Conservation (phyloP, 2,329 filamentous ascomycete species). For the Cladophialophora bantiana region DNA sequence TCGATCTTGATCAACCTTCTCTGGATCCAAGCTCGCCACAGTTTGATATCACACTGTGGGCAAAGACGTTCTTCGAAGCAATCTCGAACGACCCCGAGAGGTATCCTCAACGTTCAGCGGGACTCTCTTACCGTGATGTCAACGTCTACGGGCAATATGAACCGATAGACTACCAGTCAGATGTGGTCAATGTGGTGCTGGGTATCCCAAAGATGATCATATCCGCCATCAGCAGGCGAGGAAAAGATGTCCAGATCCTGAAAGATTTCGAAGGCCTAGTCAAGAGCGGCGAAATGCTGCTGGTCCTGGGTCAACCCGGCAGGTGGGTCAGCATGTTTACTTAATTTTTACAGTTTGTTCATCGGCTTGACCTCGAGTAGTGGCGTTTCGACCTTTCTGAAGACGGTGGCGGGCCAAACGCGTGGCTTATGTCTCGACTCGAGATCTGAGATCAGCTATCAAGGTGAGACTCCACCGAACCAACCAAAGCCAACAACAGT, state of each 20-base stretch:
- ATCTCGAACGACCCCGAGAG: not conserved
- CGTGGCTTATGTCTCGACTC: slow-evolving; percentile 78
- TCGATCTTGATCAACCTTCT: slow-evolving; percentile 6
- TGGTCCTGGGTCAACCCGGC: slow-evolving; percentile 51
- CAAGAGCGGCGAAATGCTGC: slow-evolving; percentile 46
- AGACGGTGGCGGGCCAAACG: slow-evolving; percentile 82
- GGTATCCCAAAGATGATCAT: slow-evolving; percentile 7
- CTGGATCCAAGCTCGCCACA: slow-evolving; percentile 7
- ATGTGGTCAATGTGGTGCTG: slow-evolving; percentile 27
- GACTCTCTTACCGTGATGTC: slow-evolving; percentile 49
- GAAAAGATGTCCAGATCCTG: slow-evolving; percentile 21
- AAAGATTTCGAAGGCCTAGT: slow-evolving; percentile 39
- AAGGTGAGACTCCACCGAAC: slow-evolving; percentile 48
- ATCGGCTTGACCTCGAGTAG: too few relatives aligned
- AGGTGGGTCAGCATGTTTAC: slow-evolving; percentile 60
- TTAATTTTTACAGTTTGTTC: too few relatives aligned
- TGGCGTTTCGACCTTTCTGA: slow-evolving; percentile 70
- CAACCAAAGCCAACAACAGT: too few relatives aligned
- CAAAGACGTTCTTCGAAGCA: slow-evolving; percentile 10
- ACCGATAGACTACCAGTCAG: slow-evolving; percentile 54
- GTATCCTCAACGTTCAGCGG: slow-evolving; percentile 6
- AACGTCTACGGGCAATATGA: slow-evolving; percentile 54
- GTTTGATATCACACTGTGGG: slow-evolving; percentile 11
- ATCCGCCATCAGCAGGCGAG: not conserved
- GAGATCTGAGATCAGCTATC: slow-evolving; percentile 78